Evolutionary conservation across 2,329 filamentous ascomycete species (phyloP), one percentile per base, ranked within the genome.

Genomic region (Albophoma yamanashiensis): DNA sequence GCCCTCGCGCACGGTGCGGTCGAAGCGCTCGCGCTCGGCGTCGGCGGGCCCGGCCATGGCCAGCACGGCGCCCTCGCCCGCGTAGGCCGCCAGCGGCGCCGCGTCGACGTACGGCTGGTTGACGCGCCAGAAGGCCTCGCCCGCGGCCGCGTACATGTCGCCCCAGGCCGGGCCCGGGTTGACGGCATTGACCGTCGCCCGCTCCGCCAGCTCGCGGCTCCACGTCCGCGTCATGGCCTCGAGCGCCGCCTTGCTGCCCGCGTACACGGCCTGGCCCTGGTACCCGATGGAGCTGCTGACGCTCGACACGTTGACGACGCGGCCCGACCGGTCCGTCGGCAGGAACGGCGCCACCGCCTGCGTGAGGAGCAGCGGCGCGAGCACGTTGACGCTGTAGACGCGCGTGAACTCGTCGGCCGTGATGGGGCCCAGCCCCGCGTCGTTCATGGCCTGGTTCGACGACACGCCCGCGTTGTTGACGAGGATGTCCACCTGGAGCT

Each of bases 391-490:
- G 60, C 83, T 82, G 76, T 91, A 95, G 60, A 88, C 85, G 66
- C 81, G 77, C 52, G 85, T 80, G 75, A 92, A 95, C 67, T 92
- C 82, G 15, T 79, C 79, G 7, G 79, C 69, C 4, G 81, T 82
- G 63, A 91, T 82, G 39, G 73, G 75, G 22, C 72, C 72, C 59
- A 78, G 73, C 27, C 84, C 72, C 8, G 71, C 61, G 36, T 89
- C 82, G 57, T 83, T 80, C 31, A 89, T 75, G 34, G 76, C 71
- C 66, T 87, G 82, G 74, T 94, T 93, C 45, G 82, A 76, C 39
- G 83, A 78, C 8, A 86, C 76, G 59, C 90, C 92, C 38, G 92
- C 91, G 72, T 95, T 96, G 81, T 96, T 95, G 78, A 96, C 78
- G 58, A 96, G 78, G 62, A 96, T 90, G 74, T 95, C 90, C 68